A percentile compares a stretch with the other conserved stretches of the same genome.
These are phyloP conservation scores for Nicotiana noctiflora DNA, from an alignment of 257 asterid species.

Conservation along the genomic window DNA sequence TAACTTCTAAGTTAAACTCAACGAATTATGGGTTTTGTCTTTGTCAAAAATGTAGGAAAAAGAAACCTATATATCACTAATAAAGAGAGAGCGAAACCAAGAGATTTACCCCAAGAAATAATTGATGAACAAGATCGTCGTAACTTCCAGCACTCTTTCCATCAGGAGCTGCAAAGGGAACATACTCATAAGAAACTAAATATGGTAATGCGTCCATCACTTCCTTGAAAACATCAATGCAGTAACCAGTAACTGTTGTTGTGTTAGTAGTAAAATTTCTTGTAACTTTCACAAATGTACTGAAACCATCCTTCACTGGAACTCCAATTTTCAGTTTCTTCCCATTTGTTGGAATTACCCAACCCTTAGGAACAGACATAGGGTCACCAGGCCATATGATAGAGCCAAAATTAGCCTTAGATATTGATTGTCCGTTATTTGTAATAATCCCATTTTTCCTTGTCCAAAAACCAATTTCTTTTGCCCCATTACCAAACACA, in stretches of 20 bases:
- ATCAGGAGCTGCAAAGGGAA: constrained; percentile 28
- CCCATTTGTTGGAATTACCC: constrained; percentile 41
- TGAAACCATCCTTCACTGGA: no score
- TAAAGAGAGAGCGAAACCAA: neutral
- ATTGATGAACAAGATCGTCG: constrained; percentile 26
- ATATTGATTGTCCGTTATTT: no score
- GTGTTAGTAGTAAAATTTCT: no score
- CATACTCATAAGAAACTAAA: constrained; percentile 27
- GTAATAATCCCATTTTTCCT: neutral
- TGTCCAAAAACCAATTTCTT: no score
- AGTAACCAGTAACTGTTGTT: no score
- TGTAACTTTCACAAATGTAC: no score
- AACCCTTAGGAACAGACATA: constrained; percentile 30
- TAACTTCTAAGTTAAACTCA: no score
- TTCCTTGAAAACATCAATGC: constrained; percentile 21
- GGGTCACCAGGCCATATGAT: constrained; percentile 34
- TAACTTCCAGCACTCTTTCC: constrained; percentile 17
- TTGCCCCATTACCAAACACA: neutral
- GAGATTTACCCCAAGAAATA: neutral
- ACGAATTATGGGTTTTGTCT: no score
- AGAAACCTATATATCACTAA: neutral
- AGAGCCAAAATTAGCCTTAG: constrained; percentile 22
- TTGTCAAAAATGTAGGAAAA: no score
- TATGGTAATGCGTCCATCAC: constrained; percentile 31
- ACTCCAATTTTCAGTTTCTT: no score